Conservation (phyloP, 805 yeast genomes). For the Metschnikowia cerradonensis region DNA sequence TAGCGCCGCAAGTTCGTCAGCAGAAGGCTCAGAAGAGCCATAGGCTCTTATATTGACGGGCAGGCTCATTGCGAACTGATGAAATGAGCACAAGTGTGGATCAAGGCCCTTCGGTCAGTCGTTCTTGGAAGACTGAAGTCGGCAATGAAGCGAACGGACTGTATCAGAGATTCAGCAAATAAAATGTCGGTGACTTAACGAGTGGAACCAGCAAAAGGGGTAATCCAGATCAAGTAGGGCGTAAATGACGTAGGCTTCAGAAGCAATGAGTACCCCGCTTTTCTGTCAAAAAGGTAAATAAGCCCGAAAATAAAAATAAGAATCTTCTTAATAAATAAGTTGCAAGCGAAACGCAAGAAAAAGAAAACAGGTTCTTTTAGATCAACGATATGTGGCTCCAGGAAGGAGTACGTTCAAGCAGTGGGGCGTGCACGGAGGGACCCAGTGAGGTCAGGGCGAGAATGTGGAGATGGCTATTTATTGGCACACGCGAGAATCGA, state of each 20-base stretch:
- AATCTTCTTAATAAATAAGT: background rate
- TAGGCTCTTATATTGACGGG: background rate
- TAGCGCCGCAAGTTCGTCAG: conserved; percentile 1
- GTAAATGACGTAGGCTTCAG: background rate
- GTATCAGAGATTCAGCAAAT: background rate
- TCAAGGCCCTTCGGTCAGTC: too few relatives aligned
- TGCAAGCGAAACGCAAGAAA: background rate
- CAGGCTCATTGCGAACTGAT: background rate
- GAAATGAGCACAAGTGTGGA: background rate
- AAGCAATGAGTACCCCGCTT: conserved; percentile 1
- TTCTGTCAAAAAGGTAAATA: background rate
- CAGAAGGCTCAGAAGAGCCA: background rate
- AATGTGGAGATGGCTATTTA: conserved; percentile 3
- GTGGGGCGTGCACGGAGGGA: background rate
- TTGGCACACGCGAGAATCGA: conserved; percentile 3
- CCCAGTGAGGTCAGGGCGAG: background rate
- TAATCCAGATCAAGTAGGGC: background rate
- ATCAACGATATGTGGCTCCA: background rate
- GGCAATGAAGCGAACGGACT: too few relatives aligned
- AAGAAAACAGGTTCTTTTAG: too few relatives aligned
- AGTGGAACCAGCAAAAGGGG: background rate
- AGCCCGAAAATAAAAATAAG: background rate
- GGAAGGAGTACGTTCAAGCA: background rate
- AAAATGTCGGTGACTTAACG: too few relatives aligned
- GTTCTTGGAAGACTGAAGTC: too few relatives aligned